A percentile compares a stretch with the other conserved stretches of the same genome.
These are phyloP conservation scores for Castanea mollissima DNA, from an alignment of 306 rosid genomes.

Conservation along the genomic window DNA sequence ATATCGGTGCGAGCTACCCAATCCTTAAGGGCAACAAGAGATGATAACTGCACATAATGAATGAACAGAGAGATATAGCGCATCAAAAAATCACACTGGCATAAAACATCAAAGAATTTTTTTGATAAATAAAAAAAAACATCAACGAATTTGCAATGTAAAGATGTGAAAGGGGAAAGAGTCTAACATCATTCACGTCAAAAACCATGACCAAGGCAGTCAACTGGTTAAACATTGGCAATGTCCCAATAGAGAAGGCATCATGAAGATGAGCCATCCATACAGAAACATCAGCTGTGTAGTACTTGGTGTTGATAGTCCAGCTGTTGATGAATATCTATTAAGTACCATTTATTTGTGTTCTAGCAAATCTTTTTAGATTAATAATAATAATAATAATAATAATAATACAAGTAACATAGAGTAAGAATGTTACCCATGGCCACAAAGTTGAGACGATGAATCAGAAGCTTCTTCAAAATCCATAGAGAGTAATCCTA, in stretches of 20 bases:
- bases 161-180: constrained; percentile 15
- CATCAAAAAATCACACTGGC: background rate
- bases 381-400: no score
- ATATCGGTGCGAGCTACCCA: constrained; percentile 71
- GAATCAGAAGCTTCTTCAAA: constrained; percentile 62
- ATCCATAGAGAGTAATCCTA: constrained; percentile 66
- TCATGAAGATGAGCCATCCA: constrained; percentile 70
- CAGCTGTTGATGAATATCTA: constrained; percentile 47
- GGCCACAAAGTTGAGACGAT: constrained; percentile 47
- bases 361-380: no score
- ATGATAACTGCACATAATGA: constrained; percentile 53
- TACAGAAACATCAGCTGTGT: constrained; percentile 77
- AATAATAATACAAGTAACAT: no score
- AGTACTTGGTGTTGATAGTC: constrained; percentile 75
- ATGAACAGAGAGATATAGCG: constrained; percentile 2
- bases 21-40: constrained; percentile 56
- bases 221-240: constrained; percentile 48
- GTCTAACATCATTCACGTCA: constrained; percentile 71
- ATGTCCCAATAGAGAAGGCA: constrained; percentile 43
- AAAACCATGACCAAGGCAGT: constrained; percentile 82
- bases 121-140: background rate
- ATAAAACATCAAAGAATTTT: background rate
- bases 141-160: background rate
- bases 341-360: background rate
- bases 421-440: constrained; percentile 45